Conservation (phyloP, 176 grass and related monocot species). For the Coix lacrymajobi region DNA sequence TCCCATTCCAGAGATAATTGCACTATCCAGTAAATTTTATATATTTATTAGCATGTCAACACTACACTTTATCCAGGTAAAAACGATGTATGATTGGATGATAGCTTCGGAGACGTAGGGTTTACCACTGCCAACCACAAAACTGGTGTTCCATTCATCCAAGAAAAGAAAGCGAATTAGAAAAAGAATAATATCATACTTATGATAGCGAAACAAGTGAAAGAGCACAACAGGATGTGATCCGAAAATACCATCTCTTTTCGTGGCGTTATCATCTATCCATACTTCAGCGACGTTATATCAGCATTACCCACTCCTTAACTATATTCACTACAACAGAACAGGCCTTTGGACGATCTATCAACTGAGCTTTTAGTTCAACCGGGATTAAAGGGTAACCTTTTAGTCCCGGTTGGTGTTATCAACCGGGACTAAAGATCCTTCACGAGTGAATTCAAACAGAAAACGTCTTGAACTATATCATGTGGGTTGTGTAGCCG, state of each 20-base stretch:
- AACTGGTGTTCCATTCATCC: neutral
- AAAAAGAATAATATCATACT: neutral
- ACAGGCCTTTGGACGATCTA: too few relatives aligned
- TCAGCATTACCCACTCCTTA: slow-evolving; percentile 17
- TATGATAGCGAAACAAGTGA: slow-evolving; percentile 23
- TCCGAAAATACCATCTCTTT: neutral
- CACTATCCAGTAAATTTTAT: neutral
- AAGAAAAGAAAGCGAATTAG: neutral
- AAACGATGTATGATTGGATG: neutral
- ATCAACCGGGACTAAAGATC: too few relatives aligned
- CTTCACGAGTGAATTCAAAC: too few relatives aligned
- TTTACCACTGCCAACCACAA: neutral
- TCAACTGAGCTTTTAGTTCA: too few relatives aligned
- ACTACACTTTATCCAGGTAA: neutral
- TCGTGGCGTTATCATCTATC: neutral
- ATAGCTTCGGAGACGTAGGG: neutral
- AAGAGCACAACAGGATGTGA: neutral
- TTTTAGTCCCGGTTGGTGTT: too few relatives aligned
- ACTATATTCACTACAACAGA: too few relatives aligned
- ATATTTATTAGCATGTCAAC: neutral
- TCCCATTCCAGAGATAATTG: neutral
- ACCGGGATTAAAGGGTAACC: too few relatives aligned
- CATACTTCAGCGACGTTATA: slow-evolving; percentile 12
- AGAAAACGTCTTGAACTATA: too few relatives aligned
- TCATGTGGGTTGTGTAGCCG: too few relatives aligned